phyloP scores from a whole-genome alignment of 352 stramenopile species.

The Lagenidium giganteum region DNA sequence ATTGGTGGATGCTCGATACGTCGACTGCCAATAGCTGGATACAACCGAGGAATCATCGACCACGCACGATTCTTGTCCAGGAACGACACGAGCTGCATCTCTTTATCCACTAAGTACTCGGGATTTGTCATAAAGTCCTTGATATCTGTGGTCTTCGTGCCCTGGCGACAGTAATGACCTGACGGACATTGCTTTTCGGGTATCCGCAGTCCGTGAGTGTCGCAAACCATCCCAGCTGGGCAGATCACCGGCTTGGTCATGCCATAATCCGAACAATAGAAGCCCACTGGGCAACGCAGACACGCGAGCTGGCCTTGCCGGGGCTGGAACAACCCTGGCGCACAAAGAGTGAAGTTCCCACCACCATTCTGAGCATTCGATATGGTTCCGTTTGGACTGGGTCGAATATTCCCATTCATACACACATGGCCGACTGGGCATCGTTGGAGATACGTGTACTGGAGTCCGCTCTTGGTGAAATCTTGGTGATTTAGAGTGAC shows the following conservation, averaged over 20 bases:
- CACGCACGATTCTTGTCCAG: constrained; percentile 39
- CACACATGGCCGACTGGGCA: constrained; percentile 66
- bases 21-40: constrained; percentile 47
- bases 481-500: constrained; percentile 86
- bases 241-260: constrained; percentile 89
- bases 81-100: constrained; percentile 65
- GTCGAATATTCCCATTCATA: constrained; percentile 36
- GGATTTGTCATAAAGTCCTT: constrained; percentile 55
- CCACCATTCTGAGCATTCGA: constrained; percentile 1
- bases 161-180: constrained; percentile 92
- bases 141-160: constrained; percentile 86
- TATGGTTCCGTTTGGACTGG: constrained; percentile 88
- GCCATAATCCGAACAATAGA: constrained; percentile 91
- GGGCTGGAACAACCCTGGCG: constrained; percentile 92
- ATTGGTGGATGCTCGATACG: constrained; percentile 61
- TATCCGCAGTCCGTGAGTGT: constrained; percentile 76
- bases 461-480: constrained; percentile 61
- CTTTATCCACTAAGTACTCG: constrained; percentile 52
- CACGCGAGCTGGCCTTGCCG: constrained; percentile 71
- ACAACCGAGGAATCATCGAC: constrained; percentile 33
- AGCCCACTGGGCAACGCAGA: constrained; percentile 92
- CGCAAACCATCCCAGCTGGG: constrained; percentile 90
- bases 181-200: constrained; percentile 83
- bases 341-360: constrained; percentile 94
- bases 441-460: constrained; percentile 69